phyloP scores from a whole-genome alignment of 2,329 filamentous ascomycete species.

The Pseudopyrenochaeta lycopersici region DNA sequence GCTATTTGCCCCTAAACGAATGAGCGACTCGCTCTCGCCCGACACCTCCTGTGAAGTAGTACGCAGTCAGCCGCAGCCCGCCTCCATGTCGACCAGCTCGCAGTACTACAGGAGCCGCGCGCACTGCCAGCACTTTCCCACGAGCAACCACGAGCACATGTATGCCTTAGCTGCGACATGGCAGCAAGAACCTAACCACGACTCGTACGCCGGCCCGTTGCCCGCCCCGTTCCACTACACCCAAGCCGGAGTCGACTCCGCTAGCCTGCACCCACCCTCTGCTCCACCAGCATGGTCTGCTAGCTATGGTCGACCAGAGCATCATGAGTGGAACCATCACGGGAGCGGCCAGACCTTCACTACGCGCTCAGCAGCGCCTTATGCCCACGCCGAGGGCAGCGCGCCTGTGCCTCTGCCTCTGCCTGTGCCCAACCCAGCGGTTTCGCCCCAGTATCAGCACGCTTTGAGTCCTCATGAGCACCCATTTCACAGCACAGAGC shows the following conservation, averaged over 20 bases:
- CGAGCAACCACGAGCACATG: slow-evolving; percentile 32
- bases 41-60: slow-evolving; percentile 26
- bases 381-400: slow-evolving; percentile 26
- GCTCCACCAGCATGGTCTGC: slow-evolving; percentile 28
- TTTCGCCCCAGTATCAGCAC: slow-evolving; percentile 10
- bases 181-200: slow-evolving; percentile 28
- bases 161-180: slow-evolving; percentile 37
- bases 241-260: slow-evolving; percentile 33
- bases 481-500: slow-evolving; percentile 20
- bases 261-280: slow-evolving; percentile 26
- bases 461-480: slow-evolving; percentile 17
- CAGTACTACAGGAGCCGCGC: slow-evolving; percentile 42
- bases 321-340: slow-evolving; percentile 28
- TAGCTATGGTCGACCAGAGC: slow-evolving; percentile 22
- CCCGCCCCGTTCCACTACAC: slow-evolving; percentile 35
- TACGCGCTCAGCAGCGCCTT: slow-evolving; percentile 25
- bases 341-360: slow-evolving; percentile 22
- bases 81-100: slow-evolving; percentile 40
- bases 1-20: slow-evolving; percentile 24
- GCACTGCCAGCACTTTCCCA: slow-evolving; percentile 36
- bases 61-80: slow-evolving; percentile 34
- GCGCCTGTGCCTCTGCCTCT: slow-evolving; percentile 3
- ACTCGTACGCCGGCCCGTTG: slow-evolving; percentile 35
- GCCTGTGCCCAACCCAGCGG: no score
- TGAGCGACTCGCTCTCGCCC: slow-evolving; percentile 26